phyloP scores from a whole-genome alignment of 2,329 filamentous ascomycete species.

The Xylariaceae sp. region DNA sequence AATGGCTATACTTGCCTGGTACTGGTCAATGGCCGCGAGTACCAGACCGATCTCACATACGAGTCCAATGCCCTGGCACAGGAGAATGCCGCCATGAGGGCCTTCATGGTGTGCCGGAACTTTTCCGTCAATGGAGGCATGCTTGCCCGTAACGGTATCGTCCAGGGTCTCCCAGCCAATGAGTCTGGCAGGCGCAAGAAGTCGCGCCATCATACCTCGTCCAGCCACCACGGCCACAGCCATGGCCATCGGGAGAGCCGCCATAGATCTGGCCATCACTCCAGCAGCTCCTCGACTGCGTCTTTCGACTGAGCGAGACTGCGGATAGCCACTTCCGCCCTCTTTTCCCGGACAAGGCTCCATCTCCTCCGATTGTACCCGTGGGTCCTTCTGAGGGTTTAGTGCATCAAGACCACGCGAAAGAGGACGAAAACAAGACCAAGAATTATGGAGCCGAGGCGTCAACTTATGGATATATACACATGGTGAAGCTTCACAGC shows the following conservation, averaged over 20 bases:
- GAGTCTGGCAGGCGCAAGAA: conserved; percentile 51
- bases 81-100: conserved; percentile 91
- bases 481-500: conserved; percentile 37
- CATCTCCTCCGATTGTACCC: no score
- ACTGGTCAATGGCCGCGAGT: conserved; percentile 93
- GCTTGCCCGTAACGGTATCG: conserved; percentile 66
- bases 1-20: conserved; percentile 85
- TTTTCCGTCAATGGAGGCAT: conserved; percentile 97
- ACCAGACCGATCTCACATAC: conserved; percentile 85
- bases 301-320: conserved; percentile 49
- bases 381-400: no score
- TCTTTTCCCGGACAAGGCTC: no score
- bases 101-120: conserved; percentile 96
- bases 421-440: conserved; percentile 8
- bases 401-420: no score
- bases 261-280: conserved; percentile 54
- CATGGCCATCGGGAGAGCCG: conserved; percentile 42
- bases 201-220: conserved; percentile 48
- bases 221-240: conserved; percentile 25
- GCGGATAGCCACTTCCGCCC: no score
- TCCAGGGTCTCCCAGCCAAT: conserved; percentile 60
- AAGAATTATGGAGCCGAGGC: conserved; percentile 21
- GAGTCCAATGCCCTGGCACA: conserved; percentile 78
- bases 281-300: conserved; percentile 59
- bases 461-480: conserved; percentile 33